phyloP scores from a whole-genome alignment of 2,329 filamentous ascomycete genomes.

The Aschersonia sp. region DNA sequence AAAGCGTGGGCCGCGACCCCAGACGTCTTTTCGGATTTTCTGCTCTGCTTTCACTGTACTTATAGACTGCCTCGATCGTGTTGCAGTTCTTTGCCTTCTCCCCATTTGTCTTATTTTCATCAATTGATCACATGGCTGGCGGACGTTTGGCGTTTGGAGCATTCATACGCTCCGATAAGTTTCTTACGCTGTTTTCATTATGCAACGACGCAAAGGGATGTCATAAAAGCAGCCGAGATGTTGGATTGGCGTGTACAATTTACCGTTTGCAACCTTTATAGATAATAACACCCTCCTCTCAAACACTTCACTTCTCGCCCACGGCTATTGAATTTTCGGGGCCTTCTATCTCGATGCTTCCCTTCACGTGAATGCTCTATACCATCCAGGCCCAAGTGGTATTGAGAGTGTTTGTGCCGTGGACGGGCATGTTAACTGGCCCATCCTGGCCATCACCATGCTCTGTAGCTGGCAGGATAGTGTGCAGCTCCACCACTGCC shows the following conservation, averaged over 20 bases:
- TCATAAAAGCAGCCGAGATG: slow-evolving; percentile 24
- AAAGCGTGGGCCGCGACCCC: no score
- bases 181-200: slow-evolving; percentile 21
- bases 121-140: slow-evolving; percentile 28
- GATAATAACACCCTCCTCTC: slow-evolving; percentile 40
- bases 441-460: neutral
- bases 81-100: no score
- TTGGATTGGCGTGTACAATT: slow-evolving; percentile 17
- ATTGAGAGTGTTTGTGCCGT: slow-evolving; percentile 7
- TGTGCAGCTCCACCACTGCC: neutral
- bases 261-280: slow-evolving; percentile 20
- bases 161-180: slow-evolving; percentile 29
- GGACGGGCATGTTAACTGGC: neutral
- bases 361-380: neutral
- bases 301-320: neutral
- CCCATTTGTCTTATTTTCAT: no score
- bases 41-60: no score
- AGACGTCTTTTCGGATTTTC: no score
- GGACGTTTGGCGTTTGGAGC: slow-evolving; percentile 33
- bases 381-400: slow-evolving; percentile 9
- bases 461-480: neutral
- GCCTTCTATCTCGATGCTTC: no score
- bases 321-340: no score
- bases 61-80: no score
- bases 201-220: slow-evolving; percentile 27